Conservation (phyloP, 192 early-diverging fungal genomes). For the Chytriomyces confervae region DNA sequence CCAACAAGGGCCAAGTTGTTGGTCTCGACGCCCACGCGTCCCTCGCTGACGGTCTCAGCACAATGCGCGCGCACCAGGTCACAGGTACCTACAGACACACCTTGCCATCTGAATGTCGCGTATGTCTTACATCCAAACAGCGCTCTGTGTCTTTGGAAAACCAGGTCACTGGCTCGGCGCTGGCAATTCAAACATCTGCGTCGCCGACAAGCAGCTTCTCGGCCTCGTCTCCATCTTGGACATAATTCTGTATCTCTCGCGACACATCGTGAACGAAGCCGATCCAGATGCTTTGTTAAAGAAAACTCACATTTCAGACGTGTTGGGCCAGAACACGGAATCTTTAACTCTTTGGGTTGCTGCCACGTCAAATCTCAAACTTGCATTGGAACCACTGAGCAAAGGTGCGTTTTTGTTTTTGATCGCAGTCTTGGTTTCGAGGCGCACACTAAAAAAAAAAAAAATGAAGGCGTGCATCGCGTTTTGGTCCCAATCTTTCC, state of each 20-base stretch:
- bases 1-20: conserved; percentile 2
- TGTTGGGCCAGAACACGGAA: conserved; percentile 36
- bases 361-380: conserved; percentile 18
- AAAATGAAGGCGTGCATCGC: conserved; percentile 34
- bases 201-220: conserved; percentile 32
- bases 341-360: conserved; percentile 35
- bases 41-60: neutral
- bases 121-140: neutral
- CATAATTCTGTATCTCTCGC: conserved; percentile 25
- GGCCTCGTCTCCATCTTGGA: conserved; percentile 42
- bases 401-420: conserved; percentile 6
- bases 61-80: conserved; percentile 24
- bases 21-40: conserved; percentile 12
- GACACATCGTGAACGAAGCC: conserved; percentile 4
- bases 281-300: neutral
- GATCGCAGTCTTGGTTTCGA: neutral
- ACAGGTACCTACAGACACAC: neutral
- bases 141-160: conserved; percentile 33
- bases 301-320: conserved; percentile 9
- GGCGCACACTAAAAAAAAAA: neutral
- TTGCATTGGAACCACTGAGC: conserved; percentile 30
- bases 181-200: conserved; percentile 15
- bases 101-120: neutral
- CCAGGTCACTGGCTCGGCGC: conserved; percentile 46
- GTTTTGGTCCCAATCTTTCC: conserved; percentile 35